These are phyloP conservation scores for Angomonas deanei DNA, from an alignment of 208 protist genomes.

Conservation along the genomic window DNA sequence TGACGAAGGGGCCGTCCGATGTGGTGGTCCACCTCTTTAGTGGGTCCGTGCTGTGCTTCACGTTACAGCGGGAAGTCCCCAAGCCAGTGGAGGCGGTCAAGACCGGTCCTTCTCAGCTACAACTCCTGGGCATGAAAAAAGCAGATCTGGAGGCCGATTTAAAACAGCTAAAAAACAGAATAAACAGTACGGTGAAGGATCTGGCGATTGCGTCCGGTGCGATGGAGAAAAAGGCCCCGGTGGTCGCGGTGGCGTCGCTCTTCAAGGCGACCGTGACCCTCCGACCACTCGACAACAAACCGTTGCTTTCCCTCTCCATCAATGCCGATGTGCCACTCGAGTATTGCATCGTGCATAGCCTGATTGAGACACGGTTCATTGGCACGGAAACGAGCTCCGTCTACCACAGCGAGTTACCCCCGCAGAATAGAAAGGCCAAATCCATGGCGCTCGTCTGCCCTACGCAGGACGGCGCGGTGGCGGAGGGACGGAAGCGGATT, in stretches of 20 bases:
- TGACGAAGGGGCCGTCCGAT: conserved; percentile 35
- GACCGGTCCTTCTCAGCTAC: conserved; percentile 15
- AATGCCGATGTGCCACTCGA: conserved; percentile 55
- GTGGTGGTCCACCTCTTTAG: conserved; percentile 78
- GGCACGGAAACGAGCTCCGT: conserved; percentile 31
- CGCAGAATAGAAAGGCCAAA: not conserved
- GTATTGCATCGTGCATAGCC: conserved; percentile 41
- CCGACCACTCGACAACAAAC: conserved; percentile 30
- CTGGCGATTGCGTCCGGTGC: conserved; percentile 25
- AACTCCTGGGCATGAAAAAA: conserved; percentile 19
- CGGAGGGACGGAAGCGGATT: conserved; percentile 23
- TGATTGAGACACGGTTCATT: conserved; percentile 30
- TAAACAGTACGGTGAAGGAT: conserved; percentile 34
- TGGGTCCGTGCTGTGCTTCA: conserved; percentile 63
- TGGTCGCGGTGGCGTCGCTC: conserved; percentile 55
- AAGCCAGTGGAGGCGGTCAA: conserved; percentile 15
- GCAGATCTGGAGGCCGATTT: conserved; percentile 37
- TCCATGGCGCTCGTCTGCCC: conserved; percentile 19
- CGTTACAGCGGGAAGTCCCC: conserved; percentile 23
- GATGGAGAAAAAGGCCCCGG: conserved; percentile 10
- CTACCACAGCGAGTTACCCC: conserved; percentile 1
- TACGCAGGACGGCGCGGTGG: conserved; percentile 16
- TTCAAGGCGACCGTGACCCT: conserved; percentile 55
- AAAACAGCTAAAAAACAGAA: conserved; percentile 26
- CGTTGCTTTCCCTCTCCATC: conserved; percentile 53